These are phyloP conservation scores for Aspergillus bombycis DNA, from an alignment of 2,329 filamentous ascomycete species.

Conservation along the genomic window DNA sequence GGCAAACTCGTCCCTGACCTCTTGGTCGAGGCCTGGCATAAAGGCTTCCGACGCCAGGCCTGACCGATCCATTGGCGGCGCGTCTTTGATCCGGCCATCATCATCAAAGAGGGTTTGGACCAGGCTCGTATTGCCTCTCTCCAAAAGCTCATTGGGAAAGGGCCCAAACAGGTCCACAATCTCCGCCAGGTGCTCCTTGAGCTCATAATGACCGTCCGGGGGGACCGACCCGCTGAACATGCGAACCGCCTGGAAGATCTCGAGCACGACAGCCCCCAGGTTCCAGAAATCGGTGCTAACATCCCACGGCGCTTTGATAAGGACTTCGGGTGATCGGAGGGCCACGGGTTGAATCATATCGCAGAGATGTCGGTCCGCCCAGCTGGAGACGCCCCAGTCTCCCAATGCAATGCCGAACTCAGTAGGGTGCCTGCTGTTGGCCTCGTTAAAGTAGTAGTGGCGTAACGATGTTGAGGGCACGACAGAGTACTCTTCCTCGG, in stretches of 20 bases:
- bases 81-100: not conserved
- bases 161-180: slow-evolving; percentile 3
- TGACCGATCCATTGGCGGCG: not conserved
- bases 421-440: not conserved
- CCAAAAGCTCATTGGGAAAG: not conserved
- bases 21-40: not conserved
- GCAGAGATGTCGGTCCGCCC: not conserved
- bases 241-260: not conserved
- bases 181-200: not conserved
- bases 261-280: not conserved
- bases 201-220: not conserved
- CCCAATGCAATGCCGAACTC: not conserved
- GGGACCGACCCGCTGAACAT: slow-evolving; percentile 1
- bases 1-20: no score
- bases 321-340: not conserved
- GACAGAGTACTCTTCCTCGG: not conserved
- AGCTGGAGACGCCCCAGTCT: not conserved
- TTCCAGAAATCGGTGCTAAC: not conserved
- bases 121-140: not conserved
- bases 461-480: not conserved
- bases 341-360: not conserved
- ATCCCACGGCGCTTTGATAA: not conserved
- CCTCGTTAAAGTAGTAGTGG: not conserved
- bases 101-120: not conserved
- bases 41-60: not conserved